Evolutionary conservation across 2,329 filamentous ascomycete species (phyloP).

Genomic region (Monosporascus sp.): DNA sequence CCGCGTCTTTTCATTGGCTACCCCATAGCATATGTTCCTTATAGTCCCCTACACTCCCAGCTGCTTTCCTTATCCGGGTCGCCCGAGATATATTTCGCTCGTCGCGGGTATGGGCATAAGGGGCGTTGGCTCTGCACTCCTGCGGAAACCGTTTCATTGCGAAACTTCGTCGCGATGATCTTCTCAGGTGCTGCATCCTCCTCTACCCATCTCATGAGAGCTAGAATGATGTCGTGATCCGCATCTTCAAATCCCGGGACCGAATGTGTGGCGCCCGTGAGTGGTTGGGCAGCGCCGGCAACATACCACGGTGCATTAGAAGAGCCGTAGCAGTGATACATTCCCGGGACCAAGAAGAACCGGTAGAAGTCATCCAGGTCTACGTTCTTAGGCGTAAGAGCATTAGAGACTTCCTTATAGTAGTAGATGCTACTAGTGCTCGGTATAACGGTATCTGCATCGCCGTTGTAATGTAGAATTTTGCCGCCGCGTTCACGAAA

Average conservation of each 20-base stretch:
- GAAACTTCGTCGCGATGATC: slow-evolving; percentile 24
- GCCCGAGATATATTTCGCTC: slow-evolving; percentile 20
- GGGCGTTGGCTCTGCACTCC: slow-evolving; percentile 22
- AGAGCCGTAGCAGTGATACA: slow-evolving; percentile 37
- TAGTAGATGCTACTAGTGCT: slow-evolving; percentile 25
- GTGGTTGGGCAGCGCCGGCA: slow-evolving; percentile 21
- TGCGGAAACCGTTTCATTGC: slow-evolving; percentile 14
- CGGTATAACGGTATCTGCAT: slow-evolving; percentile 26
- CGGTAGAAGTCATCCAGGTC: slow-evolving; percentile 41
- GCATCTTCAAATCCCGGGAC: slow-evolving; percentile 31
- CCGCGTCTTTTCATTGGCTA: too few relatives aligned
- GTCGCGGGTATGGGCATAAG: slow-evolving; percentile 22
- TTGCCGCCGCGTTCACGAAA: slow-evolving; percentile 28
- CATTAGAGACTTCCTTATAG: slow-evolving; percentile 21
- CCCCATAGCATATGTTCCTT: not conserved
- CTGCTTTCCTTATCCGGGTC: slow-evolving; percentile 15
- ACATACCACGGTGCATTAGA: slow-evolving; percentile 28
- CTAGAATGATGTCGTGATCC: slow-evolving; percentile 29
- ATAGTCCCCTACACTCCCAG: slow-evolving; percentile 16
- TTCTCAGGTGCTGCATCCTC: slow-evolving; percentile 19
- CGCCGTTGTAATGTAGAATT: slow-evolving; percentile 32
- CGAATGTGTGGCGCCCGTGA: slow-evolving; percentile 21
- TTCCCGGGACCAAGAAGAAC: slow-evolving; percentile 44
- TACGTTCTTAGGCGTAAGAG: slow-evolving; percentile 18
- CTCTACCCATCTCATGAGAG: slow-evolving; percentile 34